Evolutionary conservation across 2,329 filamentous ascomycete genomes (phyloP).

Genomic region (Hypoxylon rubiginosum): DNA sequence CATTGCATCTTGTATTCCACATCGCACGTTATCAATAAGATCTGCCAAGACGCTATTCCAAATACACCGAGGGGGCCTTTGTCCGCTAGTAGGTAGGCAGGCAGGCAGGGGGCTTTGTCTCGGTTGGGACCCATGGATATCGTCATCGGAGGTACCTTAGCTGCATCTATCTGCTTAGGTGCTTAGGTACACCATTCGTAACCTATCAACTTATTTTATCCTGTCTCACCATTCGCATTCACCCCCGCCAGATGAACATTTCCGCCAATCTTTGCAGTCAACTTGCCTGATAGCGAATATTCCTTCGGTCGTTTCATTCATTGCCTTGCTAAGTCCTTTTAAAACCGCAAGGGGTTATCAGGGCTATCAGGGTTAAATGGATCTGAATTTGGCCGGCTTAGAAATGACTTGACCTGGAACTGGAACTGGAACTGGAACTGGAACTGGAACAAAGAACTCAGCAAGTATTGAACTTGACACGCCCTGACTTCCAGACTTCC

Average conservation of each 20-base stretch:
- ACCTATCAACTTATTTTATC: not conserved
- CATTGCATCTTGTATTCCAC: slow-evolving; percentile 15
- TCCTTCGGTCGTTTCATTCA: not conserved
- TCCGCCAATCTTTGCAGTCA: not conserved
- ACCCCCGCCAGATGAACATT: not conserved
- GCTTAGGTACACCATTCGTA: not conserved
- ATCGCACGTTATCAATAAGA: slow-evolving; percentile 36
- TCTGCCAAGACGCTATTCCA: slow-evolving; percentile 41
- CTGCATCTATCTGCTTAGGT: not conserved
- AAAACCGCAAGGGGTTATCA: not conserved
- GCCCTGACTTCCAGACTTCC: not conserved
- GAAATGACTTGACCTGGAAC: not conserved
- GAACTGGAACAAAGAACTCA: not conserved
- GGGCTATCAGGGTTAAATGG: not conserved
- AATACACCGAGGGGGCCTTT: slow-evolving; percentile 11
- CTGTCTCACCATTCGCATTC: not conserved
- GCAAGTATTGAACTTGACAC: not conserved
- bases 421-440: not conserved
- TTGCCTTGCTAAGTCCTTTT: not conserved
- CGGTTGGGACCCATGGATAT: slow-evolving; percentile 15
- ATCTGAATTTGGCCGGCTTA: not conserved
- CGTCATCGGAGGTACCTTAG: slow-evolving; percentile 25
- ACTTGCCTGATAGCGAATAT: not conserved
- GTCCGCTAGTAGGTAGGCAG: too few relatives aligned
- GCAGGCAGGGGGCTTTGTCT: not conserved